A percentile compares a stretch with the other conserved stretches of the same genome.
phyloP scores from a whole-genome alignment of 768 basidiomycete species.

The Leucosporidium yakuticum region DNA sequence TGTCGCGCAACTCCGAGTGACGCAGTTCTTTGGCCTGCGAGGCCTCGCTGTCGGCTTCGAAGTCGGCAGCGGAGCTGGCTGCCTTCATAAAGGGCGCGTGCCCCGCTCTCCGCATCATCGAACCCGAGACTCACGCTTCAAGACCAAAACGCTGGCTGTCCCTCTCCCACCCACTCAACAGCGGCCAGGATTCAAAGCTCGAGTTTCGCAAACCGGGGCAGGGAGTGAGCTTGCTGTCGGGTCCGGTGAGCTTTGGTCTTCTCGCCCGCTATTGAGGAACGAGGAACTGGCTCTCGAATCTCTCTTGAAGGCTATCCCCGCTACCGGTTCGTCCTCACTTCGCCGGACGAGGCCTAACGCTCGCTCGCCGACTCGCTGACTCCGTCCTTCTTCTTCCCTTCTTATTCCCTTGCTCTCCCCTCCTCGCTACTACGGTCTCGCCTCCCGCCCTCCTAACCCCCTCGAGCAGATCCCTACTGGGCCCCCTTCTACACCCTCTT shows the following conservation, averaged over 20 bases:
- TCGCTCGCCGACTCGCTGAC: background rate
- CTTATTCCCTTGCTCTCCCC: too few relatives aligned
- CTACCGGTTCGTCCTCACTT: background rate
- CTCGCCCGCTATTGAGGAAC: background rate
- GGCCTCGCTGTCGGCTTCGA: too few relatives aligned
- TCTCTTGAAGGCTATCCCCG: too few relatives aligned
- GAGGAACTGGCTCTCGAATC: background rate
- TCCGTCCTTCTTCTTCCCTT: too few relatives aligned
- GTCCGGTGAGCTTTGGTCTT: background rate
- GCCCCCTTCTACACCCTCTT: constrained; percentile 16
- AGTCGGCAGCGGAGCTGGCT: too few relatives aligned
- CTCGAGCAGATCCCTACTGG: constrained; percentile 25
- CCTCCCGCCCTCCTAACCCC: background rate
- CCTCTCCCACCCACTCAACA: background rate
- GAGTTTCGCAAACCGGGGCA: constrained; percentile 26
- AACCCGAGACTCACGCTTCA: too few relatives aligned
- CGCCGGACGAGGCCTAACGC: background rate
- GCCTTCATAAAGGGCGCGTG: too few relatives aligned
- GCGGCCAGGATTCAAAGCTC: constrained; percentile 29
- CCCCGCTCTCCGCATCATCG: too few relatives aligned
- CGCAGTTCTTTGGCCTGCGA: too few relatives aligned
- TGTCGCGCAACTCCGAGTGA: too few relatives aligned
- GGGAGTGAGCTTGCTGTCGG: constrained; percentile 8
- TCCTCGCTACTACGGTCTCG: background rate
- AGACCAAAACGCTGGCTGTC: too few relatives aligned